Evolutionary conservation across 2,329 filamentous ascomycete genomes (phyloP).

Genomic region (Diaporthe capsici): DNA sequence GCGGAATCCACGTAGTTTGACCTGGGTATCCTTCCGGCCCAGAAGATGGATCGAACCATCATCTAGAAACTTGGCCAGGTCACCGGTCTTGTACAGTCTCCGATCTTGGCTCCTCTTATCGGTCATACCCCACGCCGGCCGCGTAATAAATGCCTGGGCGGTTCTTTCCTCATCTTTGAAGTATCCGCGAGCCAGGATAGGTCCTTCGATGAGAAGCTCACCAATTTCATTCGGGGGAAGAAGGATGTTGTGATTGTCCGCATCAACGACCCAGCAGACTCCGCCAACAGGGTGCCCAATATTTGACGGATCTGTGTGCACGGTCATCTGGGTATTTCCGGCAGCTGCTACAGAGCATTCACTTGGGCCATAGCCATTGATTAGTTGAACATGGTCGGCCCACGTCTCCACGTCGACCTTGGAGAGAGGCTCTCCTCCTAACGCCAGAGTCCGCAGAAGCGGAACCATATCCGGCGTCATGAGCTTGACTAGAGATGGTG

Average conservation of each 20-base stretch:
- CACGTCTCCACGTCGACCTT: neutral
- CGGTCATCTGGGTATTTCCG: neutral
- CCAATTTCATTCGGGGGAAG: neutral
- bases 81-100: neutral
- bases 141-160: neutral
- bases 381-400: neutral
- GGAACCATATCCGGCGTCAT: neutral
- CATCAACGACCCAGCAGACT: neutral
- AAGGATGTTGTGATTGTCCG: neutral
- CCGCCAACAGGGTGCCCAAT: neutral
- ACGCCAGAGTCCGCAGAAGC: neutral
- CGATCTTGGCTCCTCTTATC: neutral
- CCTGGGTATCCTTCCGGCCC: neutral
- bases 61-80: neutral
- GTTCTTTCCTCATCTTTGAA: neutral
- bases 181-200: neutral
- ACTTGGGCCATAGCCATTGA: neutral
- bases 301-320: neutral
- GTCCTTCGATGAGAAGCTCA: neutral
- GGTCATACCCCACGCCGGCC: neutral
- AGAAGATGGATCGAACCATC: neutral
- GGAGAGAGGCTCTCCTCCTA: neutral
- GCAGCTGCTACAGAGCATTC: neutral
- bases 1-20: neutral
- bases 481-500: neutral